Conservation (phyloP, 2,329 filamentous ascomycete species). For the Plectosphaerella plurivora region DNA sequence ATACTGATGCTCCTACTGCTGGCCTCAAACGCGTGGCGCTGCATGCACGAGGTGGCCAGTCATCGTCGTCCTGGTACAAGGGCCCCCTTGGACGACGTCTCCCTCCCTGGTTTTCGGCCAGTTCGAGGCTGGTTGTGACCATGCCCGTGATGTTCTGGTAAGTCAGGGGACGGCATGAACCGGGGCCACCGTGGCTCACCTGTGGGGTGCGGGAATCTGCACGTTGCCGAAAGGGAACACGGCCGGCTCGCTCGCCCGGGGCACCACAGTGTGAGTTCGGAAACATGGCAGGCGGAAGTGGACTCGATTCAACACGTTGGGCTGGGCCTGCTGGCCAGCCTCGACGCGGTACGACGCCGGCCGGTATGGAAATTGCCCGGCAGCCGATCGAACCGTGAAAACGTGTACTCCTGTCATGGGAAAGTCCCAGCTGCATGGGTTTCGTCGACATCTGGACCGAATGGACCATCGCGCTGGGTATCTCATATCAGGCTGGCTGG, state of each 20-base stretch:
- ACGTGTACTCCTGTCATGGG: no score
- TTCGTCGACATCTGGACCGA: no score
- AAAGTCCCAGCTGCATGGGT: no score
- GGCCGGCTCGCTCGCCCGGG: conserved; percentile 3
- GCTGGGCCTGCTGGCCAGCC: neutral
- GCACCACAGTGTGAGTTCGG: neutral
- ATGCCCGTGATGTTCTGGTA: neutral
- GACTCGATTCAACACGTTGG: no score
- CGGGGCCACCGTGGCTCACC: conserved; percentile 4
- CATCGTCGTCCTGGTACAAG: neutral
- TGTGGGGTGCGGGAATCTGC: conserved; percentile 12
- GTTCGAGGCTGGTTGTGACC: conserved; percentile 1
- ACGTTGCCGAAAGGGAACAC: conserved; percentile 14
- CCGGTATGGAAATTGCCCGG: neutral
- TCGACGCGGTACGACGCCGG: neutral
- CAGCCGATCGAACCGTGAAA: neutral
- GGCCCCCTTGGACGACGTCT: neutral
- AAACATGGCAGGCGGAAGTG: neutral
- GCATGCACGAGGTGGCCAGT: conserved; percentile 1
- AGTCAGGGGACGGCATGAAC: conserved; percentile 11
- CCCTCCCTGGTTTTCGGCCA: neutral
- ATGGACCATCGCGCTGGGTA: no score
- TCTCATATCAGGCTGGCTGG: no score
- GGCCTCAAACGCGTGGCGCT: conserved; percentile 13
- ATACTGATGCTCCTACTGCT: neutral